phyloP scores from a whole-genome alignment of 1,284 basidiomycete species.

The Sanguinoderma infundibulare region DNA sequence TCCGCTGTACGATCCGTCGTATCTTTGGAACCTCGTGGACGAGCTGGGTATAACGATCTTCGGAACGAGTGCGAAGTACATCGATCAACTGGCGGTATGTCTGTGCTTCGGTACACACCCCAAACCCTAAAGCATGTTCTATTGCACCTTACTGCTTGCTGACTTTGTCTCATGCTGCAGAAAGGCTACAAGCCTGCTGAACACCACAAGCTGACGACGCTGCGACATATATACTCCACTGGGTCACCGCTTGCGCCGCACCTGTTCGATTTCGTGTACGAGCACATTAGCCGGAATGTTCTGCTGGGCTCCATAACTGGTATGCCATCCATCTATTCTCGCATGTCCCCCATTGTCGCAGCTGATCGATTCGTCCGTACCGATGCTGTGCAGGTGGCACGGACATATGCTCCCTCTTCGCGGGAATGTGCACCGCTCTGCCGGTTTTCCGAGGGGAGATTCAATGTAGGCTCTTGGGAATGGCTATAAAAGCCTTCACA shows the following conservation, averaged over 20 bases:
- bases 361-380: neutral
- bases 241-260: constrained; percentile 81
- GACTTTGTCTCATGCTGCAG: constrained; percentile 38
- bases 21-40: constrained; percentile 78
- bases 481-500: constrained; percentile 68
- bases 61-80: constrained; percentile 84
- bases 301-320: constrained; percentile 84
- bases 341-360: neutral
- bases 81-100: constrained; percentile 74
- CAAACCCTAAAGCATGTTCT: constrained; percentile 1
- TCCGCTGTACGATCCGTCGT: constrained; percentile 72
- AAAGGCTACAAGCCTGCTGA: constrained; percentile 71
- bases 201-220: constrained; percentile 62
- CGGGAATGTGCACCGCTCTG: constrained; percentile 78
- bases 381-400: constrained; percentile 63
- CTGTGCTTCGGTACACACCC: constrained; percentile 25
- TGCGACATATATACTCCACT: constrained; percentile 83
- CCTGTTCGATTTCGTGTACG: constrained; percentile 82
- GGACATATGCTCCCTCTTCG: constrained; percentile 89
- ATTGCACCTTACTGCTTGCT: neutral
- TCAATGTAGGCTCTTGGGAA: constrained; percentile 85
- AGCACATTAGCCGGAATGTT: constrained; percentile 68
- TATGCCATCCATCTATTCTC: constrained; percentile 28
- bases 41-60: constrained; percentile 80
- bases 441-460: constrained; percentile 88